These are phyloP conservation scores for Trametopsis cervina DNA, from an alignment of 768 basidiomycete genomes.

Conservation along the genomic window DNA sequence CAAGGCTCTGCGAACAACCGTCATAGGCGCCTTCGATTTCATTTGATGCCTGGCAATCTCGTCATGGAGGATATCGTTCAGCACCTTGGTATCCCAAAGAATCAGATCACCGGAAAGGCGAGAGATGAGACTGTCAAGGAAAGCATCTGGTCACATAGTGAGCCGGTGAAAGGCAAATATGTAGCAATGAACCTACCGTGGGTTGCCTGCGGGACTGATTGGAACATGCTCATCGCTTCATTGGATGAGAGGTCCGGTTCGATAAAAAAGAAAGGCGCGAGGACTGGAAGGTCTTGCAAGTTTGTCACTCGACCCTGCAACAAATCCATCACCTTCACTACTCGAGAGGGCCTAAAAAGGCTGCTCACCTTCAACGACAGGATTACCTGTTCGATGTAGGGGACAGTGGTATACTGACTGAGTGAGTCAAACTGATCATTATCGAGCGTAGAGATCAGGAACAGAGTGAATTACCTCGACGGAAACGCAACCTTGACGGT, in stretches of 20 bases:
- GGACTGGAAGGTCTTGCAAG: constrained; percentile 59
- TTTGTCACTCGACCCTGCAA: constrained; percentile 62
- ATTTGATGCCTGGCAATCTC: constrained; percentile 34
- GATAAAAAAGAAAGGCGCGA: constrained; percentile 75
- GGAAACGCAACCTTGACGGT: constrained; percentile 54
- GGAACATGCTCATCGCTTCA: constrained; percentile 49
- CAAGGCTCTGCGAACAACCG: constrained; percentile 65
- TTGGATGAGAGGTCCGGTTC: constrained; percentile 52
- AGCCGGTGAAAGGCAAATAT: background rate
- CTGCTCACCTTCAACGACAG: constrained; percentile 46
- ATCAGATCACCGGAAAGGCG: constrained; percentile 24
- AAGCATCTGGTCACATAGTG: constrained; percentile 21
- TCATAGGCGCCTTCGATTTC: constrained; percentile 56
- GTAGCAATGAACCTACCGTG: constrained; percentile 38
- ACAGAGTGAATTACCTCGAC: constrained; percentile 35
- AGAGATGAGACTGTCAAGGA: constrained; percentile 26
- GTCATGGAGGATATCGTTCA: constrained; percentile 36
- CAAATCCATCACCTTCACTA: background rate
- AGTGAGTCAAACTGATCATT: background rate
- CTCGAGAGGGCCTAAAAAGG: background rate
- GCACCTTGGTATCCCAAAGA: constrained; percentile 32
- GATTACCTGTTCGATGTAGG: constrained; percentile 61
- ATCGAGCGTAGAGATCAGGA: background rate
- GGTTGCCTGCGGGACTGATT: constrained; percentile 31
- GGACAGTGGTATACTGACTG: constrained; percentile 37